Percentiles rank a stretch among this genome's conserved stretches.
These are phyloP conservation scores for Elsinoe australis DNA, from an alignment of 2,329 filamentous ascomycete genomes.

Conservation along the genomic window DNA sequence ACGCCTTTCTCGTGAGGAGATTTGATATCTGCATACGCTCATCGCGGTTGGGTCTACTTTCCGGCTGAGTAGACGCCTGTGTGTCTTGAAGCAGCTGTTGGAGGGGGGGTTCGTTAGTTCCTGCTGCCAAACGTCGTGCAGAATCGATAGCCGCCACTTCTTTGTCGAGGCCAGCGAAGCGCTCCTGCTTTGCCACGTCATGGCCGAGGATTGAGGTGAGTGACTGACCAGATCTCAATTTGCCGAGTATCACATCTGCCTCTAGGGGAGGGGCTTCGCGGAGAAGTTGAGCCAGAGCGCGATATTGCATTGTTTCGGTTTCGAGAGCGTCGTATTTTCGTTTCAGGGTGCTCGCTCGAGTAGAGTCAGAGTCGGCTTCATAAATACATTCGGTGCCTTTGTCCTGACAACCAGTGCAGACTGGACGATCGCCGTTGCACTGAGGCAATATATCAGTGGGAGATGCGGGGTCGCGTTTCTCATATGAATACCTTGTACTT, in stretches of 20 bases:
- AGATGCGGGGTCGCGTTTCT: too few species aligned
- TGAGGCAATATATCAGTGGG: background rate
- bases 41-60: background rate
- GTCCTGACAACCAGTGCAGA: conserved; percentile 4
- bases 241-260: background rate
- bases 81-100: background rate
- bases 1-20: background rate
- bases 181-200: too few species aligned
- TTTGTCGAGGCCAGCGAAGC: too few species aligned
- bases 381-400: conserved; percentile 4
- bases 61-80: background rate
- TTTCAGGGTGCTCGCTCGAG: background rate
- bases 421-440: conserved; percentile 8
- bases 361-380: conserved; percentile 5
- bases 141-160: too few species aligned
- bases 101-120: background rate
- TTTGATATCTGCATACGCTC: conserved; percentile 3
- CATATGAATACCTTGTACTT: background rate
- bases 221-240: background rate
- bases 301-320: background rate
- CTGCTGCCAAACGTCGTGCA: background rate
- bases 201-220: background rate
- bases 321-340: background rate
- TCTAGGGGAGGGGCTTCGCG: background rate
- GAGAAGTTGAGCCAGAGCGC: background rate